phyloP scores from a whole-genome alignment of 257 asterid genomes.

The Anisodus acutangulus region DNA sequence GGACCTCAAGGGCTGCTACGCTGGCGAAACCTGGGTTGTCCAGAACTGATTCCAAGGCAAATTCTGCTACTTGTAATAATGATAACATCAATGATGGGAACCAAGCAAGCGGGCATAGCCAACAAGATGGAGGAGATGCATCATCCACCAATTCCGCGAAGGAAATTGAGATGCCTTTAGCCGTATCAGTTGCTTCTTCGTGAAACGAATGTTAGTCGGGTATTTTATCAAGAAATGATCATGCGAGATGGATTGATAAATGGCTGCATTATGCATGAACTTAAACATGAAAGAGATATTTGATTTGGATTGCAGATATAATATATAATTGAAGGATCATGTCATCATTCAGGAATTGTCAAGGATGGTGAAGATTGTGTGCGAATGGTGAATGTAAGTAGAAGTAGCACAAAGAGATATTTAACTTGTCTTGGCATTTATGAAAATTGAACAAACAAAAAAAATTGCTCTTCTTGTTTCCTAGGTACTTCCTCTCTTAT shows the following conservation, averaged over 20 bases:
- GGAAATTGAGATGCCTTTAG: slow-evolving; percentile 44
- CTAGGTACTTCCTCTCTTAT: slow-evolving; percentile 10
- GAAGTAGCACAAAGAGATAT: slow-evolving; percentile 12
- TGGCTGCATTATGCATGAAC: slow-evolving; percentile 24
- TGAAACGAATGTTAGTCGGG: not conserved
- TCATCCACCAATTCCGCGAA: slow-evolving; percentile 34
- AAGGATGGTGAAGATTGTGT: not conserved
- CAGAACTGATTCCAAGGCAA: slow-evolving; percentile 21
- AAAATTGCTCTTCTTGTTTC: slow-evolving; percentile 16
- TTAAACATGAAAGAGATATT: not conserved
- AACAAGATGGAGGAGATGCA: slow-evolving; percentile 13
- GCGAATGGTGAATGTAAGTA: slow-evolving; percentile 21
- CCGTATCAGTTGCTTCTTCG: slow-evolving; percentile 32
- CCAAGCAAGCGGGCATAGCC: not conserved
- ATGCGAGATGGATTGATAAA: slow-evolving; percentile 1
- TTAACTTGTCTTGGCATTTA: slow-evolving; percentile 6
- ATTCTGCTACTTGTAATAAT: not conserved
- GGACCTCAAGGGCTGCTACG: slow-evolving; percentile 10
- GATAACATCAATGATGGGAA: not conserved
- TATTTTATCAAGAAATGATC: not conserved
- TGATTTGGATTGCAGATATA: not conserved
- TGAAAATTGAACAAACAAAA: not conserved
- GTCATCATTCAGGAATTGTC: slow-evolving; percentile 15
- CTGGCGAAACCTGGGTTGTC: slow-evolving; percentile 14
- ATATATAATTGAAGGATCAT: not conserved